Evolutionary conservation across 2,329 filamentous ascomycete species (phyloP).

Genomic region (Aureobasidium subglaciale): DNA sequence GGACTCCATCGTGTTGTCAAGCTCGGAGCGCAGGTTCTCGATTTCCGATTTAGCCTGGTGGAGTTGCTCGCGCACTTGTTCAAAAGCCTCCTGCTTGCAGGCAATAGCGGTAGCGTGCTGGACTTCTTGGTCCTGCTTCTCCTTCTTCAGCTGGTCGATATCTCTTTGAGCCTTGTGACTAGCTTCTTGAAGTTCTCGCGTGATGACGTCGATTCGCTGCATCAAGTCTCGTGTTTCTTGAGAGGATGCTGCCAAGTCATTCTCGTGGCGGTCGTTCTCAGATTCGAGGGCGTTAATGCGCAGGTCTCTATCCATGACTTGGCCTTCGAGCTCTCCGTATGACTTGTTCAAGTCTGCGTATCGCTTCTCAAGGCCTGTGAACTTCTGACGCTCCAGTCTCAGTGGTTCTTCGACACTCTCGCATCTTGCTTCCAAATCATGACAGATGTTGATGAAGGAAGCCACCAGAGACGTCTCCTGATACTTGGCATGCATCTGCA

Average conservation of each 20-base stretch:
- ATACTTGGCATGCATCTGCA: constrained; percentile 37
- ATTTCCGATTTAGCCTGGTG: constrained; percentile 16
- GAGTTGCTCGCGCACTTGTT: constrained; percentile 35
- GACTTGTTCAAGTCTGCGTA: constrained; percentile 30
- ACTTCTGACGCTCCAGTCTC: constrained; percentile 35
- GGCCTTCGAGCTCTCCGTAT: constrained; percentile 32
- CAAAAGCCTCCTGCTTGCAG: constrained; percentile 39
- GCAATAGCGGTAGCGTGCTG: constrained; percentile 36
- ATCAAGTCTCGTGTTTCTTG: constrained; percentile 33
- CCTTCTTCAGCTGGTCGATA: constrained; percentile 31
- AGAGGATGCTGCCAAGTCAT: constrained; percentile 33
- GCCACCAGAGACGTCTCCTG: constrained; percentile 43
- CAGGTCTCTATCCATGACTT: constrained; percentile 31
- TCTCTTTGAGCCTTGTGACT: constrained; percentile 32
- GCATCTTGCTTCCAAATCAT: constrained; percentile 51
- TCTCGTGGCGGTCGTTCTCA: constrained; percentile 33
- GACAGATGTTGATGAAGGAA: constrained; percentile 47
- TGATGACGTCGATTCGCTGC: constrained; percentile 27
- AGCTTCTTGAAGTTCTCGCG: constrained; percentile 33
- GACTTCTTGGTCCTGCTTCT: constrained; percentile 39
- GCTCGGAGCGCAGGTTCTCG: constrained; percentile 14
- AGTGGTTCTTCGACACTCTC: constrained; percentile 49
- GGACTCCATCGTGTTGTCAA: neutral
- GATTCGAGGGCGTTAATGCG: constrained; percentile 34
- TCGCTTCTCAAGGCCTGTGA: constrained; percentile 30